Evolutionary conservation across 2,329 filamentous ascomycete genomes (phyloP).

Genomic region (Cryoendolithus antarcticus): DNA sequence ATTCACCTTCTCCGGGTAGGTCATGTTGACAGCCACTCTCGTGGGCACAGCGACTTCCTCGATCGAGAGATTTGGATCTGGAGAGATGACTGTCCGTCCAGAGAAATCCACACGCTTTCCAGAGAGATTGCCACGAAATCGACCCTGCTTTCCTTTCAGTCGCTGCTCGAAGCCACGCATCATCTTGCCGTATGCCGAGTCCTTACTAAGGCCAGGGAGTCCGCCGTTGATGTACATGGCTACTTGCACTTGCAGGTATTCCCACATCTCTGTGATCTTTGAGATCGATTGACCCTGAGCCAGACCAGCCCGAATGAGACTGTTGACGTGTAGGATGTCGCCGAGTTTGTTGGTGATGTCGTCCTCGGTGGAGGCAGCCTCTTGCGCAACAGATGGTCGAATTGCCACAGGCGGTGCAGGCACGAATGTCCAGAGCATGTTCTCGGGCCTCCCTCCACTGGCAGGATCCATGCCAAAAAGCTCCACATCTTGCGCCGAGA

Average conservation of each 20-base stretch:
- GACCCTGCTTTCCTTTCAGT: conserved; percentile 91
- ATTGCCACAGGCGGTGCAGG: conserved; percentile 92
- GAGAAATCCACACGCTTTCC: conserved; percentile 99
- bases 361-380: conserved; percentile 87
- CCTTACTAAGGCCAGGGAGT: conserved; percentile 71
- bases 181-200: conserved; percentile 73
- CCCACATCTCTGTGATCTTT: conserved; percentile 96
- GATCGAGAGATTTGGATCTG: conserved; percentile 85
- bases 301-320: conserved; percentile 70
- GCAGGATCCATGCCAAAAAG: conserved; percentile 72
- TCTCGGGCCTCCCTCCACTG: conserved; percentile 76
- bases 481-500: conserved; percentile 77
- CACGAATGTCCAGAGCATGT: conserved; percentile 95
- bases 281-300: conserved; percentile 72
- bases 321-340: conserved; percentile 87
- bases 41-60: conserved; percentile 87
- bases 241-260: conserved; percentile 87
- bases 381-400: conserved; percentile 83
- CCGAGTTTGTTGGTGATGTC: conserved; percentile 95
- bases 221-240: conserved; percentile 98
- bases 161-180: conserved; percentile 92
- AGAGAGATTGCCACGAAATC: conserved; percentile 91
- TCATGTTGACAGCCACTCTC: conserved; percentile 89
- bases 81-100: conserved; percentile 91
- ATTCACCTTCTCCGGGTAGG: conserved; percentile 82